Conservation (phyloP, 1,284 basidiomycete genomes). For the Cutaneotrichosporon sp. region DNA sequence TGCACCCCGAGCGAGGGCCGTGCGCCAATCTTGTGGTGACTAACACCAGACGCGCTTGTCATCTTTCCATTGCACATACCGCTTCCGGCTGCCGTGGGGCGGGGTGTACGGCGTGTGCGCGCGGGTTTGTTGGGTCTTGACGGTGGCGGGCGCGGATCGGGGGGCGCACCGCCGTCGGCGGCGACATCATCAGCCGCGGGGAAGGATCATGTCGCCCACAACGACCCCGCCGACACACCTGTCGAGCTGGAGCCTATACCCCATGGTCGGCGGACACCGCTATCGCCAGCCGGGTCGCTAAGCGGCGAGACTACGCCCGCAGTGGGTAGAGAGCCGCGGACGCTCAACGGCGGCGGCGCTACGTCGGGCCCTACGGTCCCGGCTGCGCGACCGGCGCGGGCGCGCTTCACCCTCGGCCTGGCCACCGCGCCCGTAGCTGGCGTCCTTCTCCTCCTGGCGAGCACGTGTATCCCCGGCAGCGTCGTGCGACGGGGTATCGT, state of each 20-base stretch:
- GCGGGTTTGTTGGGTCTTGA: background rate
- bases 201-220: too few species aligned
- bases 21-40: background rate
- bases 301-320: background rate
- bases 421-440: slow-evolving; percentile 71
- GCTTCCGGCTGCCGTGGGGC: slow-evolving; percentile 2
- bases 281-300: too few species aligned
- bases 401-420: slow-evolving; percentile 59
- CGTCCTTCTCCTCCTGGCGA: slow-evolving; percentile 70
- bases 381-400: background rate
- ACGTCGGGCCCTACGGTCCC: background rate
- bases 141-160: background rate
- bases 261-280: too few species aligned
- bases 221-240: too few species aligned
- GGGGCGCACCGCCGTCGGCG: too few species aligned
- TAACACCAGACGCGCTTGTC: slow-evolving; percentile 13
- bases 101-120: background rate
- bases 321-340: too few species aligned
- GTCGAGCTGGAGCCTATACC: too few species aligned
- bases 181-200: too few species aligned
- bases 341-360: too few species aligned
- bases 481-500: slow-evolving; percentile 64
- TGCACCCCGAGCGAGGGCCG: slow-evolving; percentile 9
- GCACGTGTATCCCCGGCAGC: slow-evolving; percentile 61
- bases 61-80: slow-evolving; percentile 14